Evolutionary conservation across 306 rosid genomes (phyloP).

Genomic region (Prunus campanulata): DNA sequence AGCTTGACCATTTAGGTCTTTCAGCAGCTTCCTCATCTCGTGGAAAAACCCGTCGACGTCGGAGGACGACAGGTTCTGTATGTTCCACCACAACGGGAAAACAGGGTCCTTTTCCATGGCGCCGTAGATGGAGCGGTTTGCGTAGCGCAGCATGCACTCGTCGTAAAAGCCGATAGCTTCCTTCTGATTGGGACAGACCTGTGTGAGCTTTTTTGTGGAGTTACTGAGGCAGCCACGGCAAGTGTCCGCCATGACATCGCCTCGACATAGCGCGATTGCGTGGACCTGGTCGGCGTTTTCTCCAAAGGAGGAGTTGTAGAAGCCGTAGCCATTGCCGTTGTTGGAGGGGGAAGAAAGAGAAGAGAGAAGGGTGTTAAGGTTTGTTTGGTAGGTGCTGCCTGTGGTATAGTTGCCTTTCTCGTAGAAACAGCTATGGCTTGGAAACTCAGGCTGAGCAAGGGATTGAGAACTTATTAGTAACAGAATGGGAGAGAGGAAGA

Average conservation of each 20-base stretch:
- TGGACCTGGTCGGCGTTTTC: neutral
- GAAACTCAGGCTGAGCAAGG: neutral
- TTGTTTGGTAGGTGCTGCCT: neutral
- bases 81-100: neutral
- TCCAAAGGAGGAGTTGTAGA: neutral
- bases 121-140: conserved; percentile 3
- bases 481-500: neutral
- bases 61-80: neutral
- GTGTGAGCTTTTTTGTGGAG: neutral
- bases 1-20: neutral
- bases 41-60: neutral
- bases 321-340: conserved; percentile 5
- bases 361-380: conserved; percentile 7
- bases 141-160: conserved; percentile 19
- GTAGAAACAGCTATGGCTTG: fast-evolving
- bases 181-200: neutral
- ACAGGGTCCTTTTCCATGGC: neutral
- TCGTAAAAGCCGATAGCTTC: neutral
- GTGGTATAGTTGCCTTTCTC: neutral
- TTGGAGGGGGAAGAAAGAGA: neutral
- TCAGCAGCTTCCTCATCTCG: neutral
- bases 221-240: neutral
- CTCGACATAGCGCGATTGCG: neutral
- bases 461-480: neutral
- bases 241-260: neutral